A percentile compares a stretch with the other conserved stretches of the same genome.
Evolutionary conservation across 2,329 filamentous ascomycete species (phyloP).

Genomic region (Neurospora crassa): DNA sequence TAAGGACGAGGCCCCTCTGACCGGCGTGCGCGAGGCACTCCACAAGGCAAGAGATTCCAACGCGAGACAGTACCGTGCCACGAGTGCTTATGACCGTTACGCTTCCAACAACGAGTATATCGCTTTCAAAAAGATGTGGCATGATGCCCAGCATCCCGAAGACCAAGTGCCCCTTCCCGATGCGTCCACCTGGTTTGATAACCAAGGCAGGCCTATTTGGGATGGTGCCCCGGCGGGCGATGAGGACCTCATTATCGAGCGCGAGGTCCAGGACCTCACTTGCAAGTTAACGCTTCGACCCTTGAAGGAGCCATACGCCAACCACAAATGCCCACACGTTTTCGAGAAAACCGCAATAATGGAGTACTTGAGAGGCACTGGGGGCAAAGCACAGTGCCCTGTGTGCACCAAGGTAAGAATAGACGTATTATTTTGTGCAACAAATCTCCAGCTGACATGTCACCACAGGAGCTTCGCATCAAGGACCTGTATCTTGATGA

Average conservation of each 20-base stretch:
- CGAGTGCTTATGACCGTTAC: conserved; percentile 38
- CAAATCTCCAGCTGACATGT: not conserved
- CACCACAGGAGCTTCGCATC: conserved; percentile 35
- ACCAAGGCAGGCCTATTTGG: conserved; percentile 32
- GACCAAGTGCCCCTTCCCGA: conserved; percentile 43
- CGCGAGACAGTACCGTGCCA: conserved; percentile 30
- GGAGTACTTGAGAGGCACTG: conserved; percentile 34
- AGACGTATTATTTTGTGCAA: not conserved
- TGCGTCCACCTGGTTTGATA: conserved; percentile 43
- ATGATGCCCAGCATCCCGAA: conserved; percentile 40
- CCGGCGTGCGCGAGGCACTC: conserved; percentile 26
- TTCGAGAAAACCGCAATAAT: conserved; percentile 59
- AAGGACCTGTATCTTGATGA: conserved; percentile 48
- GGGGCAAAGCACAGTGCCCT: conserved; percentile 45
- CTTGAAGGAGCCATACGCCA: conserved; percentile 59
- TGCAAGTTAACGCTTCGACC: conserved; percentile 59
- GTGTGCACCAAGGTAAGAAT: conserved; percentile 50
- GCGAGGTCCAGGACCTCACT: conserved; percentile 54
- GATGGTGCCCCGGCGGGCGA: conserved; percentile 25
- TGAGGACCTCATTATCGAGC: conserved; percentile 57
- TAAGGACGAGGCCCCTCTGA: conserved; percentile 16
- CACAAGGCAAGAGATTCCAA: conserved; percentile 27
- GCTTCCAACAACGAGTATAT: conserved; percentile 49
- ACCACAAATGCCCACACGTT: conserved; percentile 57
- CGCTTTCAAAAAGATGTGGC: conserved; percentile 49